phyloP scores from a whole-genome alignment of 257 asterid genomes.

The Vinca minor region DNA sequence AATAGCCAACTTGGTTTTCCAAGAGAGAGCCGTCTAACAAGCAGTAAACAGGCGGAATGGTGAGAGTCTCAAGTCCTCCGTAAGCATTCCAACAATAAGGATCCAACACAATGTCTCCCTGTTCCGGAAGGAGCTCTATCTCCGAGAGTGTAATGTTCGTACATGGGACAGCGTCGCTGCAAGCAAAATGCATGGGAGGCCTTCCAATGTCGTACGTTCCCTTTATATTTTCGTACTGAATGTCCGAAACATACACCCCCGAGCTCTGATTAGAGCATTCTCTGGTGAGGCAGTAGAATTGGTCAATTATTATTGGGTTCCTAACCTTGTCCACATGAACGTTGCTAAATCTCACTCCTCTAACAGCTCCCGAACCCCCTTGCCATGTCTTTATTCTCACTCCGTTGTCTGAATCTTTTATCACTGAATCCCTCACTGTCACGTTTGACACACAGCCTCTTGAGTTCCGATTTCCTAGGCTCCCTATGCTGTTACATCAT shows the following conservation, averaged over 20 bases:
- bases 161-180: constrained; percentile 54
- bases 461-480: constrained; percentile 50
- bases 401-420: constrained; percentile 50
- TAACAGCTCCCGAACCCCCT: constrained; percentile 53
- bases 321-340: constrained; percentile 57
- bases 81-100: constrained; percentile 59
- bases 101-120: constrained; percentile 40
- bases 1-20: constrained; percentile 24
- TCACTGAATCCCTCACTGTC: constrained; percentile 46
- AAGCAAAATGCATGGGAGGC: constrained; percentile 50
- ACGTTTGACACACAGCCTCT: constrained; percentile 48
- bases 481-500: constrained; percentile 41
- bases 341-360: constrained; percentile 34
- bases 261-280: constrained; percentile 36
- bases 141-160: constrained; percentile 52
- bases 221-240: constrained; percentile 34
- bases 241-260: constrained; percentile 39
- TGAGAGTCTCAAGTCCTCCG: constrained; percentile 29
- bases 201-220: constrained; percentile 58
- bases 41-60: constrained; percentile 48
- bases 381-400: constrained; percentile 75
- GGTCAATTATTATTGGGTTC: constrained; percentile 58
- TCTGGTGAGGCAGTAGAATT: constrained; percentile 40
- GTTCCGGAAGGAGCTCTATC: constrained; percentile 46
- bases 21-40: constrained; percentile 32